Evolutionary conservation across 1,284 basidiomycete species (phyloP), one percentile per base, ranked within the genome.

Genomic region (Tilletia indica): DNA sequence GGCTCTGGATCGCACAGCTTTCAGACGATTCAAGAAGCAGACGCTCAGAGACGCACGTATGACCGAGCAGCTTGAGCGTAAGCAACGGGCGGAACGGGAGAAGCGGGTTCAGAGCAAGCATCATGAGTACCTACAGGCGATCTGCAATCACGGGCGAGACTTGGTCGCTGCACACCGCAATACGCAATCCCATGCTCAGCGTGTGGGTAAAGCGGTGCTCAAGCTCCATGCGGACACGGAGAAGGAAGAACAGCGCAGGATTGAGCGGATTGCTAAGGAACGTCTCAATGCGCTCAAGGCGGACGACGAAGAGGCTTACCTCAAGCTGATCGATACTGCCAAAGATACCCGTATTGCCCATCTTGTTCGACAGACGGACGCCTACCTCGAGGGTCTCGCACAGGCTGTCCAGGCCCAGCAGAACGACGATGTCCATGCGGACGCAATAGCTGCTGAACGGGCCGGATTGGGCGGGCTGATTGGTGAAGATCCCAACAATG

Each of bases 271-370:
- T 68, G 92, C 93, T 67, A 99, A 98, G 87, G 97, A 99, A 85
- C 94, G 96, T 93, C 88, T 99, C 78, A 95, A 94, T 87, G 97
- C 97, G 25, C 90, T 99, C 77, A 95, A 96, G 87, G 93, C 93
- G 56, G 95, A 99, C 84, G 96, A 99, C 87, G 97, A 99, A 87
- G 97, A 98, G 85, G 96, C 94, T 21, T 99, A 99, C 85, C 92
- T 99, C 89, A 96, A 95, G 85, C 91, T 99, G 80, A 95, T 99
- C 81, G 97, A 99, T 86, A 97, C 96, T 49, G 97, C 96, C 75
- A 99, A 99, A 86, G 97, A 99, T 82, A 98, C 96, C 16, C 92
- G 97, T 87, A 99, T 99, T 86, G 97, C 95, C 0, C 97, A 99
- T 86, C 87, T 99, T 38, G 87, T 99, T 73, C 89, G 92, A 68